Evolutionary conservation across 768 basidiomycete species (phyloP).

Genomic region (Coprinopsis cinerea): DNA sequence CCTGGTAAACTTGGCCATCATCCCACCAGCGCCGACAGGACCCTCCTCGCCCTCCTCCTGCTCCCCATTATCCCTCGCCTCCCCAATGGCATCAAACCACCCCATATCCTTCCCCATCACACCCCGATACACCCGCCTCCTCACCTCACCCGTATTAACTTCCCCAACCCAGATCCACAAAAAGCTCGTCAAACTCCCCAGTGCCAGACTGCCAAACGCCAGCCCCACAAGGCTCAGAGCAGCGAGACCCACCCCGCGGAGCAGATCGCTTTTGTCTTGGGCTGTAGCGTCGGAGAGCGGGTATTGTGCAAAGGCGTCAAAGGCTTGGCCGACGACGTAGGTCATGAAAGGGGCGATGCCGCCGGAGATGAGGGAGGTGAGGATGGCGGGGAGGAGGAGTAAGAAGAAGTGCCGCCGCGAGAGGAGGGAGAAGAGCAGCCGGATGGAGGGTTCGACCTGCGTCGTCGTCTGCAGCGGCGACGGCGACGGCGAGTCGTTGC

Average conservation of each 20-base stretch:
- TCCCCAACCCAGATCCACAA: conserved; percentile 91
- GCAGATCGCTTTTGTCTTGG: conserved; percentile 44
- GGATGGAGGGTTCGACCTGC: conserved; percentile 57
- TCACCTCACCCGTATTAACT: conserved; percentile 60
- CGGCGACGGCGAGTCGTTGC: too few relatives aligned
- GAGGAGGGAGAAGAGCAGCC: conserved; percentile 63
- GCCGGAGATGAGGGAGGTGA: conserved; percentile 58
- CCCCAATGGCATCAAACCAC: conserved; percentile 68
- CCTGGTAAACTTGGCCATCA: conserved; percentile 93
- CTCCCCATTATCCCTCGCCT: conserved; percentile 15
- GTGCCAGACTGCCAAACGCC: conserved; percentile 56
- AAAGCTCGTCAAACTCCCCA: conserved; percentile 69
- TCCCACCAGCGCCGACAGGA: conserved; percentile 74
- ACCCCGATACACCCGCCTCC: conserved; percentile 61
- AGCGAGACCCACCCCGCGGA: conserved; percentile 51
- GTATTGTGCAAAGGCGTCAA: conserved; percentile 60
- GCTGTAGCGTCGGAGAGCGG: conserved; percentile 23
- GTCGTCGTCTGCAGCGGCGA: too few relatives aligned
- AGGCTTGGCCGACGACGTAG: not conserved
- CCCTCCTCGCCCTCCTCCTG: conserved; percentile 34
- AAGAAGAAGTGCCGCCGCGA: conserved; percentile 48
- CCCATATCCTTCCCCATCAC: conserved; percentile 68
- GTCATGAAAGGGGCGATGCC: conserved; percentile 73
- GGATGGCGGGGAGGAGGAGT: conserved; percentile 58
- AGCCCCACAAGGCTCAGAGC: conserved; percentile 64